Percentiles rank a stretch among this genome's conserved stretches.
Evolutionary conservation across 495 filamentous ascomycete genomes (phyloP).

Genomic region (Hypomontagnella submonticulosa): DNA sequence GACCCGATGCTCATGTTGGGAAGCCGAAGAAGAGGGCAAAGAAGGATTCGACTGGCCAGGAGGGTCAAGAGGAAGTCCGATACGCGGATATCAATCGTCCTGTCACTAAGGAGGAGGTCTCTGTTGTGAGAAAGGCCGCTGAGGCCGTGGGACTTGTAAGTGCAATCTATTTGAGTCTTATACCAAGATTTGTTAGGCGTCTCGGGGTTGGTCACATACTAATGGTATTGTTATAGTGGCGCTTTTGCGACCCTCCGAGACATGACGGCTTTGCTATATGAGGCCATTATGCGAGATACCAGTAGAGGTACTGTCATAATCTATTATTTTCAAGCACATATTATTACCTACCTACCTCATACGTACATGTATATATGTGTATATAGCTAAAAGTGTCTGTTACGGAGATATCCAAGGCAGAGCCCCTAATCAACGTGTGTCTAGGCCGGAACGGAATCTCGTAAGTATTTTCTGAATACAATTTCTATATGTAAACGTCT

Average conservation of each 20-base stretch:
- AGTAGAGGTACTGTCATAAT: background rate
- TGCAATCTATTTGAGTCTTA: background rate
- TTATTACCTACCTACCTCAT: background rate
- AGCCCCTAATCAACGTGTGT: no score
- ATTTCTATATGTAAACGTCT: no score
- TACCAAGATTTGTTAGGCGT: background rate
- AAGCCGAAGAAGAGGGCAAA: slow-evolving; percentile 61
- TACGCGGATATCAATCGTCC: slow-evolving; percentile 82
- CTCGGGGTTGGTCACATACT: slow-evolving; percentile 2
- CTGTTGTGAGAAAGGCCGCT: slow-evolving; percentile 69
- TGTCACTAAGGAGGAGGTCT: slow-evolving; percentile 70
- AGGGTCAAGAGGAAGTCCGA: slow-evolving; percentile 58
- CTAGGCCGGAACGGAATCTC: no score
- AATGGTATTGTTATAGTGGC: slow-evolving; percentile 57
- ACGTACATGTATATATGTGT: no score
- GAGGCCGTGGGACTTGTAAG: slow-evolving; percentile 68
- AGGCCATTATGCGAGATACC: slow-evolving; percentile 22
- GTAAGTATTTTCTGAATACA: no score
- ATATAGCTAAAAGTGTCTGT: background rate
- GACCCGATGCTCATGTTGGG: slow-evolving; percentile 79
- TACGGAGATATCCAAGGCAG: background rate
- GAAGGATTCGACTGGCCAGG: slow-evolving; percentile 27
- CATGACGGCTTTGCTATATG: slow-evolving; percentile 77
- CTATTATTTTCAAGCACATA: background rate
- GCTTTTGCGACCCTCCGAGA: slow-evolving; percentile 75